Evolutionary conservation across 1,139 yeast species (phyloP), one percentile per base, ranked within the genome.

Genomic region (Debaryomycetaceae sp.): DNA sequence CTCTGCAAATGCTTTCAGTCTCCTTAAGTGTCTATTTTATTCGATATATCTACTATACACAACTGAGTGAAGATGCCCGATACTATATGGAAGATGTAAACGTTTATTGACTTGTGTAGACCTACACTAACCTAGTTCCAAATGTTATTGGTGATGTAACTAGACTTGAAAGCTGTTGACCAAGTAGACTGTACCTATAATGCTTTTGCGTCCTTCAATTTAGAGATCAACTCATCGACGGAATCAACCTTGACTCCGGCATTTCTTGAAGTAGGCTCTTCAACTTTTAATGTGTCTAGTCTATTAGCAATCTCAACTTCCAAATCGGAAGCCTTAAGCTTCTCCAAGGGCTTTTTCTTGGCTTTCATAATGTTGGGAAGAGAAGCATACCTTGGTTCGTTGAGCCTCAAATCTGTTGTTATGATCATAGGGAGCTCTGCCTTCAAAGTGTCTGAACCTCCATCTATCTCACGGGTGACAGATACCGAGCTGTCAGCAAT

Each of bases 321-420:
- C 50, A 87, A 78, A 56, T 87, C 96, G n/a, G 73, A 71, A 14
- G 87, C 73, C 60, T 79, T 81, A 53, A 86, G 65, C 56, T 82
- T 84, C 54, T 80, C 86, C 64, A 91, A 75, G 6, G 97, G 97
- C 76, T 89, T 90, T 81, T 91, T 91, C 76, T 93, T 93, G 45
- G 98, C 99, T 75, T 93, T 93, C 99, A 93, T 93, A 69, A 90
- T 81, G 64, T 91, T 93, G 46, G 97, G 97, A 60, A 93, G 76
- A 8, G 95, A 83, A 17, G 96, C 97, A 61, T 89, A 93, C 56
- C 97, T 82, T 44, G 99, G 99, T 60, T 83, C 95, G 63, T 93
- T 93, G 58, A 93, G 79, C 66, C 99, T 85, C 57, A 93, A 76
- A 65, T 93, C 99, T 2, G 98, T 86, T 40, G 98, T 90, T 57